A percentile compares a stretch with the other conserved stretches of the same genome.
Evolutionary conservation across 805 yeast genomes (phyloP).

Genomic region (Saccharomycopsis olivae): DNA sequence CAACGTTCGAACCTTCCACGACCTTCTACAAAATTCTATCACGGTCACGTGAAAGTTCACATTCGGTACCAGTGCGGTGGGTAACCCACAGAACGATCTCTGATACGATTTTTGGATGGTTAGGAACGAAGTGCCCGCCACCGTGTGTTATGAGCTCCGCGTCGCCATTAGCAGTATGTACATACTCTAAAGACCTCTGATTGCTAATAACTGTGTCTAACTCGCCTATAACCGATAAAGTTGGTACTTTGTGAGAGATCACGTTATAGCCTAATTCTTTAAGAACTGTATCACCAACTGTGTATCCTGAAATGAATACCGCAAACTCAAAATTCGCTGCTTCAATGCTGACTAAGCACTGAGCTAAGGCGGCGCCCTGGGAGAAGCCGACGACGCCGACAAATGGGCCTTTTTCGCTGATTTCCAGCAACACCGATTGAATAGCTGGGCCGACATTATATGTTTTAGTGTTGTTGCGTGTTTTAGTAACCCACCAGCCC

Average conservation of each 20-base stretch:
- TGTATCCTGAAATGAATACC: conserved; percentile 62
- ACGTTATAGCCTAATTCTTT: conserved; percentile 19
- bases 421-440: conserved; percentile 34
- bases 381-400: conserved; percentile 86
- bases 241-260: conserved; percentile 26
- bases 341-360: conserved; percentile 49
- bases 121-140: conserved; percentile 4
- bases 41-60: no score
- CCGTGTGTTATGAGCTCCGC: neutral
- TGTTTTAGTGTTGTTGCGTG: neutral
- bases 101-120: neutral
- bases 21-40: no score
- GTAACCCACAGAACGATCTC: neutral
- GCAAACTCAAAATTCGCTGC: conserved; percentile 54
- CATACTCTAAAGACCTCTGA: conserved; percentile 53
- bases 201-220: conserved; percentile 78
- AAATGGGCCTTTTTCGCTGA: conserved; percentile 65
- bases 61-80: no score
- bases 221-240: conserved; percentile 74
- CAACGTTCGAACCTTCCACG: no score
- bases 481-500: conserved; percentile 1
- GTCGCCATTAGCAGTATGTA: conserved; percentile 24
- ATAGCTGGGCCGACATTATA: conserved; percentile 28
- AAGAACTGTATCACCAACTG: conserved; percentile 29
- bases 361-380: conserved; percentile 87